Base-by-base conservation (phyloP, 371 early-diverging fungal species). In the Cokeromyces recurvatus region DNA sequence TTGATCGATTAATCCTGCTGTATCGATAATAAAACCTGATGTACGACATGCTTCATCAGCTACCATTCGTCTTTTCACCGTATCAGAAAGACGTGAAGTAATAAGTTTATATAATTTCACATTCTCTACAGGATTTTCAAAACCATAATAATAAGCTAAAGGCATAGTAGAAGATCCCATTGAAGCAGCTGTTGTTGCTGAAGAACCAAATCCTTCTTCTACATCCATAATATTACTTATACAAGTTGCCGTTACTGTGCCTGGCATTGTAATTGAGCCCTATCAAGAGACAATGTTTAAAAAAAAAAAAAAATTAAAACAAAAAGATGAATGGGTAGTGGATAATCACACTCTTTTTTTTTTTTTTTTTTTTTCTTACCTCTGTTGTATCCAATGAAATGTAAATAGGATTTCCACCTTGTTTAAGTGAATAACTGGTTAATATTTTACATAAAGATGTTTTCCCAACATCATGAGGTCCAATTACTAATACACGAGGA, bases 381-480 rank as follows among this genome's bases (percentile, higher is more conserved):
- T 90, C 89, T 8, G 78, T 76, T 3, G 90, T 80, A 57, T 96
- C 97, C 36, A 96, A 57, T 39, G 92, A 90, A 0, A 91, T 84
- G 66, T 86, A 93, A 20, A 94, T 55, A 0, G 94, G 94, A 15
- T 74, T 70, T 14, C 83, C 79, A 3, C 81, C 83, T 59, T 84
- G 83, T 40, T 89, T 75, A 8, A 90, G 67, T 0, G 90, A 89
- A 49, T 95, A 97, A 62, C 89, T 92, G 20, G 88, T 64, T 11
- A 97, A 68, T 5, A 89, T 84, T 41, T 89, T 89, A 36, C 82
- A 77, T 21, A 95, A 59, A 0, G 92, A 82, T 1, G 95, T 90
- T 59, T 96, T 97, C 12, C 98, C 97, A 9, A 87, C 81, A 60
- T 96, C 94, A 25, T 85, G 74, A 1, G 94, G 93, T 0, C 98